Percentiles rank a stretch among this genome's conserved stretches.
Conservation (phyloP, 805 yeast species). For the Ogataea kodamae region DNA sequence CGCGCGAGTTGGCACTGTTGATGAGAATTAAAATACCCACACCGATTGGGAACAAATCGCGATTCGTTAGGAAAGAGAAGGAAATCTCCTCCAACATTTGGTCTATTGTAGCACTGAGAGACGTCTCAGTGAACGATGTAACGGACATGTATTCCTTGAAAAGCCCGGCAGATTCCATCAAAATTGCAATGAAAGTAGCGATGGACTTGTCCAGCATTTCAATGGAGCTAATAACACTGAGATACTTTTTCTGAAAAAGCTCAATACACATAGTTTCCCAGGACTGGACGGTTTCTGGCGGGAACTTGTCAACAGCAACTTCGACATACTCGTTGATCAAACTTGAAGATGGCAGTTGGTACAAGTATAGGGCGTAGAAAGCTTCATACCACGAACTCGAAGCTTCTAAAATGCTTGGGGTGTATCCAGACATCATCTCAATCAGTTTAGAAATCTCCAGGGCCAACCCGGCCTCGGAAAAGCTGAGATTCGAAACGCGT, state of each 20-base stretch:
- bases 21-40: slow-evolving; percentile 57
- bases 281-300: slow-evolving; percentile 36
- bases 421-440: slow-evolving; percentile 44
- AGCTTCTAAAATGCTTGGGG: slow-evolving; percentile 44
- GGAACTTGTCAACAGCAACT: slow-evolving; percentile 32
- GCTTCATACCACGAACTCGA: slow-evolving; percentile 70
- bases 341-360: slow-evolving; percentile 52
- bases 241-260: slow-evolving; percentile 51
- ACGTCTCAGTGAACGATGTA: slow-evolving; percentile 11
- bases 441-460: slow-evolving; percentile 41
- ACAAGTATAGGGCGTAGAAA: slow-evolving; percentile 39
- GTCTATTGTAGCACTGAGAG: slow-evolving; percentile 26
- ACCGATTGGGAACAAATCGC: slow-evolving; percentile 60
- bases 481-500: slow-evolving; percentile 26
- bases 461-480: slow-evolving; percentile 29
- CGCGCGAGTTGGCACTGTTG: slow-evolving; percentile 40
- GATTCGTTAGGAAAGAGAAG: slow-evolving; percentile 48
- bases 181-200: slow-evolving; percentile 57
- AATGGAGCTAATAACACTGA: slow-evolving; percentile 55
- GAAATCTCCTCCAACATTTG: slow-evolving; percentile 52
- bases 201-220: slow-evolving; percentile 61
- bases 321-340: slow-evolving; percentile 41
- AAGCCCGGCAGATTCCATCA: slow-evolving; percentile 63
- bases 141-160: slow-evolving; percentile 38
- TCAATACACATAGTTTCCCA: slow-evolving; percentile 59